Percentiles rank a stretch among this genome's conserved stretches.
phyloP scores from a whole-genome alignment of 73 alveolate genomes.

The Blepharisma japonicum region DNA sequence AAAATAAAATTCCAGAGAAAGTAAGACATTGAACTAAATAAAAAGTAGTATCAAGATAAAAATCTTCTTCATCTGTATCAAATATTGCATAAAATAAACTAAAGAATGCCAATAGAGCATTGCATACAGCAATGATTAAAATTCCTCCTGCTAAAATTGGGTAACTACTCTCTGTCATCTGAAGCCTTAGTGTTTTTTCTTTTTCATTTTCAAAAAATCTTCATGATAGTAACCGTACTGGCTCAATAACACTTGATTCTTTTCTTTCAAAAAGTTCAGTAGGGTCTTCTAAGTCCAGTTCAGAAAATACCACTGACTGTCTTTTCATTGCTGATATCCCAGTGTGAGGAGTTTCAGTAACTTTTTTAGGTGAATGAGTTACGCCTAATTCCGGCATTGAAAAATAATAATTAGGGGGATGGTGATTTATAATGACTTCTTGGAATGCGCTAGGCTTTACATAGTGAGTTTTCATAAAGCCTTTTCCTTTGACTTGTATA shows the following conservation, averaged over 20 bases:
- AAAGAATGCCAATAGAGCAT: neutral
- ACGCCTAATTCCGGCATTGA: too few relatives aligned
- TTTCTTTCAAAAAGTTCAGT: neutral
- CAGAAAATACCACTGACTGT: neutral
- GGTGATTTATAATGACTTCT: too few relatives aligned
- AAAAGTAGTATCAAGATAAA: too few relatives aligned
- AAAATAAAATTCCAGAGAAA: too few relatives aligned
- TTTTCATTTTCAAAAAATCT: neutral
- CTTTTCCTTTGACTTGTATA: constrained; percentile 31
- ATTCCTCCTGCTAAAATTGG: neutral
- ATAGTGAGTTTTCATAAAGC: constrained; percentile 4
- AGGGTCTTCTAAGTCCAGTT: constrained; percentile 10
- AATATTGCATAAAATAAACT: too few relatives aligned
- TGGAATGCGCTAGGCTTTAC: neutral
- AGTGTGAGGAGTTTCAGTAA: neutral
- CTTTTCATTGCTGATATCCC: neutral
- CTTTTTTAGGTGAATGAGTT: too few relatives aligned
- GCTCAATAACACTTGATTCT: constrained; percentile 1
- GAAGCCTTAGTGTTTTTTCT: neutral
- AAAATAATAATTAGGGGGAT: too few relatives aligned
- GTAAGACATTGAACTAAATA: too few relatives aligned
- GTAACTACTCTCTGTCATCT: neutral
- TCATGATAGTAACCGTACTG: neutral
- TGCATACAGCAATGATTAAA: neutral
- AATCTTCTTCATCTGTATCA: too few relatives aligned